phyloP scores from a whole-genome alignment of 2,329 filamentous ascomycete species.

The Aureobasidium pullulans region DNA sequence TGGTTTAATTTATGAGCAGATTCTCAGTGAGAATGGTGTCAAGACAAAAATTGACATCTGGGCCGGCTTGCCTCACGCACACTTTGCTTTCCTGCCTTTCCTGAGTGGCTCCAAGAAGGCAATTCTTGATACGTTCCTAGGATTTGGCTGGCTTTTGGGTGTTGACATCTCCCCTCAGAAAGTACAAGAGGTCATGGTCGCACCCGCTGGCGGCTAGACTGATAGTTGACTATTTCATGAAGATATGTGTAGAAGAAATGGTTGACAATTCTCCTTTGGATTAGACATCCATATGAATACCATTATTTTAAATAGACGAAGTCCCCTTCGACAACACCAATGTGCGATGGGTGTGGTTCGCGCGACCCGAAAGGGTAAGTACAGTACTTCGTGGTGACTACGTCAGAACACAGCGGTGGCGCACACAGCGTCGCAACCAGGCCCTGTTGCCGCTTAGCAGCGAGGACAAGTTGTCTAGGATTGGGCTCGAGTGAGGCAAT shows the following conservation, averaged over 20 bases:
- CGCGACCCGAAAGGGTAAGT: neutral
- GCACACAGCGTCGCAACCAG: neutral
- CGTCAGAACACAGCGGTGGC: neutral
- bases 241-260: neutral
- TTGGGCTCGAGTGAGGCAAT: neutral
- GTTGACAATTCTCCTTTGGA: neutral
- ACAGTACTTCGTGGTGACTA: neutral
- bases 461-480: neutral
- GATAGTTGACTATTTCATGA: neutral
- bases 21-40: conserved; percentile 39
- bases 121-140: conserved; percentile 25
- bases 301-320: neutral
- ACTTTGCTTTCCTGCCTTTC: conserved; percentile 30
- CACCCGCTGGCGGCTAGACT: conserved; percentile 9
- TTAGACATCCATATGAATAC: neutral
- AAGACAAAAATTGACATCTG: conserved; percentile 40
- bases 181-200: conserved; percentile 12
- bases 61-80: conserved; percentile 32
- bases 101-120: conserved; percentile 23
- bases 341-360: neutral
- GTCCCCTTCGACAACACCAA: too few relatives aligned
- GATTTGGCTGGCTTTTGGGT: conserved; percentile 30
- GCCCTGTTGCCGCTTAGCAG: conserved; percentile 3
- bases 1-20: conserved; percentile 44
- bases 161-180: conserved; percentile 18